These are phyloP conservation scores for Emmonsiellopsis sp. DNA, from an alignment of 2,329 filamentous ascomycete genomes.

Conservation along the genomic window DNA sequence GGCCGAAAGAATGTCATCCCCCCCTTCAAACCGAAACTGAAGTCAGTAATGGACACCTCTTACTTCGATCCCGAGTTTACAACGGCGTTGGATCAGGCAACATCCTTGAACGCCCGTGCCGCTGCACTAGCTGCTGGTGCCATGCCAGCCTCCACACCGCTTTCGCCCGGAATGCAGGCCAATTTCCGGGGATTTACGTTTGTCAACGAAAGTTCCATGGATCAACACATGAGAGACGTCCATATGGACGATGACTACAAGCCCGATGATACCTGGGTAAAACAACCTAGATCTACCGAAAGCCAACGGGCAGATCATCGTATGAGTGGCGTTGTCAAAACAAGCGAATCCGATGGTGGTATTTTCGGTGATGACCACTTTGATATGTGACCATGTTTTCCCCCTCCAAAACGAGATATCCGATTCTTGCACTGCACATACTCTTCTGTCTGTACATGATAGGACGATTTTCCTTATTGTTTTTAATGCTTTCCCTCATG, in stretches of 20 bases:
- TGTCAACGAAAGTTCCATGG: constrained; percentile 92
- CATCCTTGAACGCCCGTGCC: constrained; percentile 83
- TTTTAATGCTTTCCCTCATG: background rate
- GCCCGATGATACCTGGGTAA: constrained; percentile 11
- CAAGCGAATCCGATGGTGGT: constrained; percentile 27
- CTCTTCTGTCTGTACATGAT: constrained; percentile 5
- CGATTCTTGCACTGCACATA: constrained; percentile 1
- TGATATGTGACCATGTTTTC: constrained; percentile 29
- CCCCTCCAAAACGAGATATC: background rate
- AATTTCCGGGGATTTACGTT: constrained; percentile 99
- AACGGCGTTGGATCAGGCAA: constrained; percentile 77
- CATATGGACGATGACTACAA: constrained; percentile 35
- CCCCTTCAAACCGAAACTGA: constrained; percentile 95
- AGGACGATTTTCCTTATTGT: background rate
- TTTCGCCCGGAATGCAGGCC: constrained; percentile 91
- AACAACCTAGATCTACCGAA: background rate
- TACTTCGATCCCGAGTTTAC: constrained; percentile 99
- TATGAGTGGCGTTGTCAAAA: constrained; percentile 36
- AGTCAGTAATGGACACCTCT: constrained; percentile 89
- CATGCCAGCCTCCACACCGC: constrained; percentile 78
- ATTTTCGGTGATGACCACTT: constrained; percentile 37
- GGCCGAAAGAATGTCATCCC: constrained; percentile 86
- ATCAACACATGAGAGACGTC: constrained; percentile 52
- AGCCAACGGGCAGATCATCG: constrained; percentile 22
- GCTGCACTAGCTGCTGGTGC: constrained; percentile 71